Evolutionary conservation across 176 grass and related monocot species (phyloP).

Genomic region (Bothriochloa decipiens): DNA sequence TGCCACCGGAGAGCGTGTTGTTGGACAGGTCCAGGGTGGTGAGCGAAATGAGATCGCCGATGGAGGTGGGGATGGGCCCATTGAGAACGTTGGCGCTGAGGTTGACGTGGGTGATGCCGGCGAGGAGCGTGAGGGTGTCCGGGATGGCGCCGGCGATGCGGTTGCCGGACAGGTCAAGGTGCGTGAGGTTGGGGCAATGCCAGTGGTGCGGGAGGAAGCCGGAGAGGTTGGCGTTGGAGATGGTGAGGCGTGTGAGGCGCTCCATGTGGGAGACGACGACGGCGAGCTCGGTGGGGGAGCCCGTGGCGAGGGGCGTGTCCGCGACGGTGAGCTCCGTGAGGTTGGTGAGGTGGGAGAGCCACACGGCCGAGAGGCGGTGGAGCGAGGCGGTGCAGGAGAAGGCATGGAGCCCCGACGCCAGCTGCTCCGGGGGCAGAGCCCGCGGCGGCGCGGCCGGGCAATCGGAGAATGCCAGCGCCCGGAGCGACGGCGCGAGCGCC

Average conservation of each 20-base stretch:
- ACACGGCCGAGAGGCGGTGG: slow-evolving; percentile 56
- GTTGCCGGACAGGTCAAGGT: slow-evolving; percentile 87
- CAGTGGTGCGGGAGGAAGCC: slow-evolving; percentile 83
- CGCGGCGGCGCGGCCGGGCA: slow-evolving; percentile 68
- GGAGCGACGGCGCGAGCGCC: slow-evolving; percentile 66
- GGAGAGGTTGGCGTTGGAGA: slow-evolving; percentile 79
- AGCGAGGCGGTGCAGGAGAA: slow-evolving; percentile 85
- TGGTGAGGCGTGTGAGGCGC: slow-evolving; percentile 53
- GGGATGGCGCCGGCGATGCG: slow-evolving; percentile 70
- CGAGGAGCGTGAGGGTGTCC: slow-evolving; percentile 67
- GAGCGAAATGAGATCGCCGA: slow-evolving; percentile 80
- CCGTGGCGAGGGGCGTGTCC: slow-evolving; percentile 56
- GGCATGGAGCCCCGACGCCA: slow-evolving; percentile 51
- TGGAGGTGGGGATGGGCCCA: slow-evolving; percentile 62
- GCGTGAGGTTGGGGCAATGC: slow-evolving; percentile 79
- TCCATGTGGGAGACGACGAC: slow-evolving; percentile 82
- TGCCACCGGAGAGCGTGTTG: slow-evolving; percentile 71
- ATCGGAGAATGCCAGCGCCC: slow-evolving; percentile 53
- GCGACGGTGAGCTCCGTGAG: slow-evolving; percentile 74
- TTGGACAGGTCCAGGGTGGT: slow-evolving; percentile 62
- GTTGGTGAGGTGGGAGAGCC: slow-evolving; percentile 78
- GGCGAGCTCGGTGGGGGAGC: slow-evolving; percentile 45
- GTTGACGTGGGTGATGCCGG: slow-evolving; percentile 64
- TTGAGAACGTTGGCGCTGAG: slow-evolving; percentile 84
- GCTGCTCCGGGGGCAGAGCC: slow-evolving; percentile 53